Base-by-base conservation (phyloP, 75 land plant species). In the Pinus taeda region DNA sequence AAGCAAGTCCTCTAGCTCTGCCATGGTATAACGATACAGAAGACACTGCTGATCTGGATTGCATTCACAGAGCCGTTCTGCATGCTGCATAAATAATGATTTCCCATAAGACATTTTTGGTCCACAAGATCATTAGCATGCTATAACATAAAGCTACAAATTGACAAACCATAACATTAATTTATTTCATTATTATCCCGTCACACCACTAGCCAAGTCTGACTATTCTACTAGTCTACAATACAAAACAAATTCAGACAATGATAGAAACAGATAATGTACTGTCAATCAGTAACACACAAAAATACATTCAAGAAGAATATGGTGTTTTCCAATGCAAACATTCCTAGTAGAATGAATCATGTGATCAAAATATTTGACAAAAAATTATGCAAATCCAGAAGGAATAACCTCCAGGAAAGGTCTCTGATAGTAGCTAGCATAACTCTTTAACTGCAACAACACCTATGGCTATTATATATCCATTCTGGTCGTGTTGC, bases 41-140 rank as follows among this genome's bases (percentile, higher is more conserved):
- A 97, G 92, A 26, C 86, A 81, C 61, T 79, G 92, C 53, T 88
- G 87, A 56, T 79, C 90, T 18, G 86, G 80, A 20, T 78, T 77
- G 78, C 99, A 97, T 84, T 94, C 99, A 80, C 99, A 97, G 24
- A 97, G 90, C 75, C 83, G 98, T 60, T 86, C 82, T 80, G 91
- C 92, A 74, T 97, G 99, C 99, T 96, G 92, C 85, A 85, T 24
- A 21, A 81, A 62, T 75, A 21, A 45, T 57, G 22, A 55, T 57
- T 74, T 74, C 21, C 15, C 26, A 74, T 17, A 29, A 21, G 7
- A 21, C 7, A 39, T 9, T 39, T 17, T 67, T 22, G 20, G 49
- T 17, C 39, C 45, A 15, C 8, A 4, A 11, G 37, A 39, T 60
- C 33, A 20, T 6, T 17, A 30, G 76, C 71, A 67, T 8, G 20